Base-by-base conservation (phyloP, 2,329 filamentous ascomycete genomes). In the Fusarium mexicanum region DNA sequence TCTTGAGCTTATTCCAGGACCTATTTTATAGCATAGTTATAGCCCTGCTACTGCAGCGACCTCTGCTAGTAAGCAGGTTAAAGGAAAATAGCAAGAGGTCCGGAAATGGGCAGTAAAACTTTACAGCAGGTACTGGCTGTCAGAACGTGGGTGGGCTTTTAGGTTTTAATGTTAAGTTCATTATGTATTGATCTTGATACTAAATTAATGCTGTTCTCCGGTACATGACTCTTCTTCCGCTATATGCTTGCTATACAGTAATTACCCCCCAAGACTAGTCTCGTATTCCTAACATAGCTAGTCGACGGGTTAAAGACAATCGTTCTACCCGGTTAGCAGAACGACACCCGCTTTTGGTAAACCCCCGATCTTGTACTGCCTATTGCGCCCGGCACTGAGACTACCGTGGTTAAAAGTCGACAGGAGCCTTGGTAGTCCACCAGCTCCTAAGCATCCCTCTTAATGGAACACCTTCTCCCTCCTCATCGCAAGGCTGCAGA, bases 401-500 rank as follows among this genome's bases (percentile, higher is more conserved):
- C 24, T 13, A n/a, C 3, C 33, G 16, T 9, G 33, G 14, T 35
- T 3, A 35, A 35, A 9, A 35, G 1, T 35, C 1, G 16, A 35
- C 33, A 16, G 3, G 33, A 17, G 33, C 17, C 33, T 17, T 33
- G 8, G 20, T 22, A 38, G 33, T 12, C n/a, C 6, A 12, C 10
- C 7, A 3, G 3, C 3, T 6, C 18, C 9, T 16, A 4, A 6
- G 0, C 8, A 35, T 1, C 1, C 7, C 5, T 29, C 24, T 26
- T 26, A 61, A 20, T 43, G 38, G 14, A 68, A 68, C 5, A 68
- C 65, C 31, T 68, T 68, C 24, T 68, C 65, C 24, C 61, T 35
- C 11, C 26, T 44, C 65, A 68, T 68, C 7, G 29, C 46, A 1
- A 68, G 26, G 6, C 65, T 43, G 46, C 61, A 68, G 2, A 68